Evolutionary conservation across 164 flowering plant genomes (phyloP), one percentile per base, ranked within the genome.

Genomic region (Stephania yunnanensis): DNA sequence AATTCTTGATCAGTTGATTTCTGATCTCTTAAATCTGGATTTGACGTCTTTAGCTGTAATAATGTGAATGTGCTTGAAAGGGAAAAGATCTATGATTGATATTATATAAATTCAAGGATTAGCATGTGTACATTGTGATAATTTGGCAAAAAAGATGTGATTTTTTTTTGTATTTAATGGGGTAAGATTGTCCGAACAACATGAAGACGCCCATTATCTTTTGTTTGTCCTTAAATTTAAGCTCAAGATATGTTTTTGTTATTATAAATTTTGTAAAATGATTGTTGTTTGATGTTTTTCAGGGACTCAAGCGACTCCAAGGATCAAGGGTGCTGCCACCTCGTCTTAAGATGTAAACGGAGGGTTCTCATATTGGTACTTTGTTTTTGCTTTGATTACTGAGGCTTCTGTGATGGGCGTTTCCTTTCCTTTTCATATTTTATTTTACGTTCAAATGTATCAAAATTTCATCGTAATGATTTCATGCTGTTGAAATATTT

Each of bases 251-350:
- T 48, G 11, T 48, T 12, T 11, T 65, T 19, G 30, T 8, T 22
- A 3, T 11, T 22, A 45, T 58, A 8, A 52, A 10, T 10, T 44
- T 46, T 11, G 6, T 71, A 12, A 44, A 30, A 52, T 48, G n/a
- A 31, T 7, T 44, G 10, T 31, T 71, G 2, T 58, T 52, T 61
- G 1, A 5, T 22, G 70, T 10, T 31, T 55, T 75, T 63, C 73
- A 87, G 90, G 88, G 46, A 86, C 90, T 69, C 73, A 86, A 83
- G 90, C 90, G 6, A 82, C 88, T 50, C 88, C 90, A 63, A 87
- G 87, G 86, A 86, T 80, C 73, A 81, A 76, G 72, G 84, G 70
- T 64, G 82, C 86, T 55, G 80, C 86, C 10, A 74, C 84, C 9
- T 75, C 85, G 6, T 75, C 85, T 76, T 83, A 79, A 69, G 64